Conservation (phyloP, 1,284 basidiomycete species). For the Termitomyces sp. region DNA sequence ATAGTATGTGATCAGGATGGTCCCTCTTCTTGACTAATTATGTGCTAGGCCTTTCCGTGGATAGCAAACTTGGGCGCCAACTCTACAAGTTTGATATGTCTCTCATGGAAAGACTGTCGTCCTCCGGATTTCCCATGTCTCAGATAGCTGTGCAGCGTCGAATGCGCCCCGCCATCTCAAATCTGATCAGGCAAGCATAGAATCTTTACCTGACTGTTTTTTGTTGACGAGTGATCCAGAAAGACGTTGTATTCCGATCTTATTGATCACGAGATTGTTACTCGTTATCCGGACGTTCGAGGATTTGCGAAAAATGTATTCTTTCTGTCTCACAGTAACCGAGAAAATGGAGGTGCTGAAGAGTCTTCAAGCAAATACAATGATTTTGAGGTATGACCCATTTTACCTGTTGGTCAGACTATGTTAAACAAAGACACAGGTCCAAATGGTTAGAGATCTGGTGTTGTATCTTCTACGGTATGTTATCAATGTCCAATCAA, state of each 20-base stretch:
- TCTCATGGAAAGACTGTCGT: conserved; percentile 56
- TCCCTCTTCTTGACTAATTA: neutral
- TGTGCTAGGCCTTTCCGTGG: conserved; percentile 45
- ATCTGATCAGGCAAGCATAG: conserved; percentile 22
- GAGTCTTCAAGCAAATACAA: conserved; percentile 64
- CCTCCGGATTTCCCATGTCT: conserved; percentile 49
- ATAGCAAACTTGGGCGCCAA: conserved; percentile 40
- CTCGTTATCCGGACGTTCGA: conserved; percentile 43
- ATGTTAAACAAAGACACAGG: conserved; percentile 32
- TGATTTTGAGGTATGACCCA: conserved; percentile 50
- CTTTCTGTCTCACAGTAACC: conserved; percentile 52
- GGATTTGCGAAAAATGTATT: conserved; percentile 56
- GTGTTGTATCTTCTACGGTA: conserved; percentile 62
- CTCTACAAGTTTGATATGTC: conserved; percentile 58
- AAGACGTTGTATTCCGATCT: conserved; percentile 55
- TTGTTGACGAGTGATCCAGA: conserved; percentile 28
- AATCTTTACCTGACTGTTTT: neutral
- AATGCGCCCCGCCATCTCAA: conserved; percentile 54
- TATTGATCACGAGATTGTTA: conserved; percentile 49
- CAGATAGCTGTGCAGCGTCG: conserved; percentile 55
- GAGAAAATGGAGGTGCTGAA: conserved; percentile 47
- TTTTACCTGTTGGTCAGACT: neutral
- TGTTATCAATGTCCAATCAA: conserved; percentile 12
- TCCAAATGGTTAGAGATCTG: conserved; percentile 64
- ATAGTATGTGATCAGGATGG: conserved; percentile 35